Evolutionary conservation across 1,284 basidiomycete species (phyloP), one percentile per base, ranked within the genome.

Genomic region (Exobasidium cylindrosporum): DNA sequence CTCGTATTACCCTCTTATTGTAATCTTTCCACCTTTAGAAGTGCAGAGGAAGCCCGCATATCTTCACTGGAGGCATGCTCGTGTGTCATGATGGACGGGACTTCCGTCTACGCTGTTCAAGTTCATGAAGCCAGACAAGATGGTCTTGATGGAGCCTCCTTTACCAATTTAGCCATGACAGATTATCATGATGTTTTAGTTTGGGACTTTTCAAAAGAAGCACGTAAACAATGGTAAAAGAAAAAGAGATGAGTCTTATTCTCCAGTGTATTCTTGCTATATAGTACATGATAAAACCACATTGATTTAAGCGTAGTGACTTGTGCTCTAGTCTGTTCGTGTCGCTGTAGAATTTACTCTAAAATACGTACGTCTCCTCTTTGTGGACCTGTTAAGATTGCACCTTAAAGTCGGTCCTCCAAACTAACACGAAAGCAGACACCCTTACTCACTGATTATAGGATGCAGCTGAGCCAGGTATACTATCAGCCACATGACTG

Each of bases 381-480:
- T 40, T 10, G 7, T 7, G 35, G 35, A 40, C 10, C 35, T 40
- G 35, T n/a, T n/a, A n/a, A n/a, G n/a, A n/a, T n/a, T n/a, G n/a
- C n/a, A n/a, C n/a, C n/a, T n/a, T n/a, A n/a, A n/a, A n/a, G n/a
- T n/a, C n/a, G n/a, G n/a, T n/a, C n/a, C n/a, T n/a, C n/a, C n/a
- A n/a, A n/a, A n/a, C n/a, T 6, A 17, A 49, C 23, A 49, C 6
- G 6, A n/a, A 49, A 7, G 7, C 17, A 7, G 7, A 28, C 5
- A 5, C n/a, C n/a, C n/a, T n/a, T 21, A 73, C 77, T 73, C 61
- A 79, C 77, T 72, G 64, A 79, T 77, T 58, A 79, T 63, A 14
- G 76, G 77, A 68, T 79, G 77, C 6, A 78, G 62, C 50, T 79
- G 77, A 4, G 77, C 76, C 66, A 79, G 66, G 68, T 78, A 79